Percentiles rank a stretch among this genome's conserved stretches.
Conservation (phyloP, 768 basidiomycete genomes). For the Tylopilus sp. region DNA sequence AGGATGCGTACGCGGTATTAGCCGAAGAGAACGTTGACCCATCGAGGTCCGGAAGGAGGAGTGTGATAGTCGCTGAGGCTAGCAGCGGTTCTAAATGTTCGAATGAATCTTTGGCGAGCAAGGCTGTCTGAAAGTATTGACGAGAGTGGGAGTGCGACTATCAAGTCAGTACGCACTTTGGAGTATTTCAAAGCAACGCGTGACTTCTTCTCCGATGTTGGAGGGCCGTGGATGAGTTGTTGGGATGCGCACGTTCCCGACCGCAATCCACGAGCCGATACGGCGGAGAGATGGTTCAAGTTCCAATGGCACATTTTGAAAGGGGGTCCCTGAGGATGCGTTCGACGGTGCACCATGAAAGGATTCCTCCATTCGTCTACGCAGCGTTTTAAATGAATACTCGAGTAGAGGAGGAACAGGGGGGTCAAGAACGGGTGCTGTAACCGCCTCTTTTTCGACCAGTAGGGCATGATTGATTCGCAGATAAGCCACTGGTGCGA, state of each 20-base stretch:
- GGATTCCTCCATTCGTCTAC: slow-evolving; percentile 9
- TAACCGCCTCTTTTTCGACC: slow-evolving; percentile 44
- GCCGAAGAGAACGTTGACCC: slow-evolving; percentile 58
- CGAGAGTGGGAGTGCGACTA: not conserved
- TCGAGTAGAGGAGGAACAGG: slow-evolving; percentile 52
- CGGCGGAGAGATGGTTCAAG: slow-evolving; percentile 21
- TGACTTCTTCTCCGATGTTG: slow-evolving; percentile 73
- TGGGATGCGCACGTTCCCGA: slow-evolving; percentile 49
- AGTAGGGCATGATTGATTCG: slow-evolving; percentile 70
- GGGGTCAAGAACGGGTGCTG: slow-evolving; percentile 15
- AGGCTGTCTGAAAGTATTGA: slow-evolving; percentile 36
- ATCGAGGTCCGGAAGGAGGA: slow-evolving; percentile 80
- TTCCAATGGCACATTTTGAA: not conserved
- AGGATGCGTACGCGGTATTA: slow-evolving; percentile 75
- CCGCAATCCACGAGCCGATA: slow-evolving; percentile 63
- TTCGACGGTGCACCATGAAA: not conserved
- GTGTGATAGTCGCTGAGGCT: slow-evolving; percentile 60
- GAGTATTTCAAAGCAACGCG: slow-evolving; percentile 60
- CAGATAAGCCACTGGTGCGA: slow-evolving; percentile 90
- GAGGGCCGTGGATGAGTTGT: slow-evolving; percentile 37
- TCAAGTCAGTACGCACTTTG: slow-evolving; percentile 42
- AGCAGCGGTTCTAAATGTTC: slow-evolving; percentile 11
- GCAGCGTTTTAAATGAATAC: slow-evolving; percentile 15
- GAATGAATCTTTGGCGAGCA: slow-evolving; percentile 47
- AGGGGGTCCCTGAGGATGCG: not conserved